Evolutionary conservation across 495 filamentous ascomycete species (phyloP).

Genomic region (Corynascus novoguineensis): DNA sequence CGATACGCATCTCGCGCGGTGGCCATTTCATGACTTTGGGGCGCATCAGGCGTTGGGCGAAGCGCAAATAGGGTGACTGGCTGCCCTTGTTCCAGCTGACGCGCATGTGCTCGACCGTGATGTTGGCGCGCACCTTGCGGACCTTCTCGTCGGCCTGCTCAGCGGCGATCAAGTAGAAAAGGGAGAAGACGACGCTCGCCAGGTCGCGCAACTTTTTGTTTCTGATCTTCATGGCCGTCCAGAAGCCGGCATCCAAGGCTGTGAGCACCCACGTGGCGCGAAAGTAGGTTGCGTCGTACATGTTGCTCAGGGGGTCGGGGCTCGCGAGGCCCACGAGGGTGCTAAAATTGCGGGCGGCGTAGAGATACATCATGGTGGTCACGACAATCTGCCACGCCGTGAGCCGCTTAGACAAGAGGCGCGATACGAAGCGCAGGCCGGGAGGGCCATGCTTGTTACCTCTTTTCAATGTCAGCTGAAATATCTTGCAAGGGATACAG

Average conservation of each 20-base stretch:
- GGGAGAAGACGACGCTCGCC: slow-evolving; percentile 70
- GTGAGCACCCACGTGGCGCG: slow-evolving; percentile 96
- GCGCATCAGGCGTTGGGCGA: slow-evolving; percentile 62
- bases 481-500: background rate
- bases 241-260: slow-evolving; percentile 91
- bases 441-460: slow-evolving; percentile 87
- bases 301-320: slow-evolving; percentile 88
- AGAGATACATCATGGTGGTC: slow-evolving; percentile 84
- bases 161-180: slow-evolving; percentile 87
- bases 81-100: slow-evolving; percentile 92
- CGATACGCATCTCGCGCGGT: slow-evolving; percentile 76
- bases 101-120: slow-evolving; percentile 88
- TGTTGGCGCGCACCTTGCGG: slow-evolving; percentile 74
- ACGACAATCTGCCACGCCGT: slow-evolving; percentile 88
- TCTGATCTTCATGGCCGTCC: slow-evolving; percentile 92
- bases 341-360: slow-evolving; percentile 84
- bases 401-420: slow-evolving; percentile 55
- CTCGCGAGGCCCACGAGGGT: slow-evolving; percentile 87
- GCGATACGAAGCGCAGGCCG: slow-evolving; percentile 64
- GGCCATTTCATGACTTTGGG: slow-evolving; percentile 74
- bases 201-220: slow-evolving; percentile 78
- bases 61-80: slow-evolving; percentile 68
- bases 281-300: slow-evolving; percentile 93
- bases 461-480: slow-evolving; percentile 35
- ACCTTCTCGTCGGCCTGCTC: slow-evolving; percentile 97